Base-by-base conservation (phyloP, 495 filamentous ascomycete species). In the Penicilliopsis zonata region DNA sequence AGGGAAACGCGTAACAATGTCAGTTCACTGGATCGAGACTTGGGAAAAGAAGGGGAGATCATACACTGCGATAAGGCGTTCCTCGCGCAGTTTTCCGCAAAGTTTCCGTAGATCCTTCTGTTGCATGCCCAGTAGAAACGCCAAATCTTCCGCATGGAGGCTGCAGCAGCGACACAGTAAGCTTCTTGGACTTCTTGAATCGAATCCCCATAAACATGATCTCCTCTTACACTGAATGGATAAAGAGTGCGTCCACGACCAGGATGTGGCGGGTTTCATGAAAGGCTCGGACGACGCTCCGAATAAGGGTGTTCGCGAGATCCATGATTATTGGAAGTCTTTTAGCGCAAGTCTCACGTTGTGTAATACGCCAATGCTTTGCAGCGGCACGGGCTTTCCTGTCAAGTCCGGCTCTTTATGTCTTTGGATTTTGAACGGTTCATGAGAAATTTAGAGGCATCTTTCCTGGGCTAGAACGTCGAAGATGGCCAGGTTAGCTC, bases 181-280 rank as follows among this genome's bases (percentile, higher is more conserved):
- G 6, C 21, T 23, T 6, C 10, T 23, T 6, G 21, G 10, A 23
- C 21, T 6, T 23, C 10, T 10, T 23, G n/a, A 6, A 23, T 23
- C 6, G n/a, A 23, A 35, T 30, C 21, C 16, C 13, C 39, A 42
- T 52, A 44, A 57, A 39, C 40, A 18, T 22, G 13, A 12, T 22
- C 21, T 23, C 6, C 6, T 34, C 79, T 50, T 70, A 82, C 75
- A 82, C 82, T 39, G 81, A 85, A 61, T 99, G 90, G 21, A 86
- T 73, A 43, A 92, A 76, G 31, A 99, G 72, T 34, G 92, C 86
- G 69, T 99, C 90, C 20, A 99, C 60, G 12, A 94, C 75, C 17
- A 95, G 72, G 38, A 93, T 80, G 44, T 94, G 80, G 36, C 86
- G 74, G 30, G 80, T 86, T 32, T 86, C 74, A 63, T 93, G 93